Evolutionary conservation across 192 early-diverging fungal species (phyloP).

Genomic region (Funneliformis mosseae): DNA sequence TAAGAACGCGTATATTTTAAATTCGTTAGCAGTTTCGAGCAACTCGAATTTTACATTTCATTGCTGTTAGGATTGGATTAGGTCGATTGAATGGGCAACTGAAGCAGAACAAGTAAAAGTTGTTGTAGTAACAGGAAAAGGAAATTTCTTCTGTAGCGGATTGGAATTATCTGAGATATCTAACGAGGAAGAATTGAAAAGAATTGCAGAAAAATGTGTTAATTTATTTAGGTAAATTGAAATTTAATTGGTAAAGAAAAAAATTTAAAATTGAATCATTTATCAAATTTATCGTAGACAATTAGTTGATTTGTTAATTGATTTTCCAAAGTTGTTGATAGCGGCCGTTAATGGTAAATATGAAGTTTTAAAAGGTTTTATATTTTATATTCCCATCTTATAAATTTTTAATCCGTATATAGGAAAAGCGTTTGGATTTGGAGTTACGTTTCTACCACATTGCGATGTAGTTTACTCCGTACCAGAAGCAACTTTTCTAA

Average conservation of each 20-base stretch:
- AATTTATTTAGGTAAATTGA: background rate
- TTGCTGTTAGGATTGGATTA: slow-evolving; percentile 52
- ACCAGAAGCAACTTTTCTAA: slow-evolving; percentile 66
- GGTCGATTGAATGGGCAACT: slow-evolving; percentile 60
- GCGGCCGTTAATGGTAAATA: slow-evolving; percentile 67
- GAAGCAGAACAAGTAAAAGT: slow-evolving; percentile 52
- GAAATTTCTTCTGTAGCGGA: slow-evolving; percentile 67
- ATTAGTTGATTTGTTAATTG: slow-evolving; percentile 44
- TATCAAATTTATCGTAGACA: background rate
- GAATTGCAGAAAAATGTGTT: background rate
- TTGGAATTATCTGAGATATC: slow-evolving; percentile 53
- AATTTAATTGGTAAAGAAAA: background rate
- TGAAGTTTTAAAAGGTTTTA: background rate
- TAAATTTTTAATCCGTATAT: background rate
- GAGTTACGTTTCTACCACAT: slow-evolving; percentile 64
- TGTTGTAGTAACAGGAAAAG: slow-evolving; percentile 63
- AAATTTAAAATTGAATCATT: background rate
- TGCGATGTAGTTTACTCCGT: slow-evolving; percentile 71
- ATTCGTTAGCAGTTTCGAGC: background rate
- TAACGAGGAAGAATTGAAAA: slow-evolving; percentile 28
- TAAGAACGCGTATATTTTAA: background rate
- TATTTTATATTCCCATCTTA: background rate
- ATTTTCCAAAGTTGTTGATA: slow-evolving; percentile 71
- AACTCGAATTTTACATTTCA: background rate
- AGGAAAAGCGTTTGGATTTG: slow-evolving; percentile 72